A percentile compares a stretch with the other conserved stretches of the same genome.
These are phyloP conservation scores for Stereocaulon alpinum DNA, from an alignment of 495 filamentous ascomycete genomes.

Conservation along the genomic window DNA sequence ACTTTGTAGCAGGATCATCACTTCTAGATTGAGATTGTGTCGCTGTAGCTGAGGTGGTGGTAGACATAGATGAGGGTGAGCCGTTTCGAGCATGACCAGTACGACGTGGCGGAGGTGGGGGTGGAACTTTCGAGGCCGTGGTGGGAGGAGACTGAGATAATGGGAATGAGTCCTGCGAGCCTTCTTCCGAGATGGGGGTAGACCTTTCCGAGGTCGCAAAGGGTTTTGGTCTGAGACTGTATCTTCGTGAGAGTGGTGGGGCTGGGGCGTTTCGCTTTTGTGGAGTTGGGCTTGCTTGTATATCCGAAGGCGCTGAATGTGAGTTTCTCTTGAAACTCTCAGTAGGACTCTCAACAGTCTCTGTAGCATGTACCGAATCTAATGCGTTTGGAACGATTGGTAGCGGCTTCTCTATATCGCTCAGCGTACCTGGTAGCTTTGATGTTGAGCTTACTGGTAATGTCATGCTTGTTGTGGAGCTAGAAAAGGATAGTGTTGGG, in stretches of 20 bases:
- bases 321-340: background rate
- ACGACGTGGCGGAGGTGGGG: conserved; percentile 40
- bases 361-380: background rate
- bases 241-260: conserved; percentile 38
- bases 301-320: background rate
- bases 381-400: background rate
- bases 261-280: conserved; percentile 32
- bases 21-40: conserved; percentile 19
- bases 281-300: background rate
- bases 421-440: conserved; percentile 22
- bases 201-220: conserved; percentile 27
- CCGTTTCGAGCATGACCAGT: conserved; percentile 34
- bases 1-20: conserved; percentile 19
- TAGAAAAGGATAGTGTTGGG: conserved; percentile 21
- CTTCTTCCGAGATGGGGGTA: conserved; percentile 13
- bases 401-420: conserved; percentile 22
- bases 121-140: conserved; percentile 26
- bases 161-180: background rate
- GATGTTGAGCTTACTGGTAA: conserved; percentile 26
- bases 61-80: conserved; percentile 19
- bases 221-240: conserved; percentile 38
- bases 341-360: background rate
- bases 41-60: conserved; percentile 17
- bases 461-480: conserved; percentile 21
- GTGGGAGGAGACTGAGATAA: conserved; percentile 15